phyloP scores from a whole-genome alignment of 139 green algal genomes.

The Chlamydomonas incerta region DNA sequence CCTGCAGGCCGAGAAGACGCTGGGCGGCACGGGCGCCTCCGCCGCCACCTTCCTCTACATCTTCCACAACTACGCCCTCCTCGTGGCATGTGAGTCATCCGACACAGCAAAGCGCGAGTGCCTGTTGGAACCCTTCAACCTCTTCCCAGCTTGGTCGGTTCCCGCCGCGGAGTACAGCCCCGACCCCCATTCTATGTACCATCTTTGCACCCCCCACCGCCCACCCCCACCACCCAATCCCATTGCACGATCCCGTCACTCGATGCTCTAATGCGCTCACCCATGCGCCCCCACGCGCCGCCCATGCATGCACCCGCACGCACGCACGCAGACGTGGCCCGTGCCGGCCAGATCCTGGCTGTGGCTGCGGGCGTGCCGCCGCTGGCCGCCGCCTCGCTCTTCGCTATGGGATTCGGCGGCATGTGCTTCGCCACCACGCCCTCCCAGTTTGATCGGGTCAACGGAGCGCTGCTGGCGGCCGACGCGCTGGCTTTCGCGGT shows the following conservation, averaged over 20 bases:
- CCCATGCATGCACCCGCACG: too few relatives aligned
- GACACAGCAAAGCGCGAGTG: too few relatives aligned
- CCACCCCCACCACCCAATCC: too few relatives aligned
- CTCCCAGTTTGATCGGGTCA: constrained; percentile 64
- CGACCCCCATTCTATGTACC: too few relatives aligned
- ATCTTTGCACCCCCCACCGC: too few relatives aligned
- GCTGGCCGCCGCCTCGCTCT: constrained; percentile 44
- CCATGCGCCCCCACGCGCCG: too few relatives aligned
- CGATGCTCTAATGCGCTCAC: too few relatives aligned
- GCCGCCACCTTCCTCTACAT: constrained; percentile 64
- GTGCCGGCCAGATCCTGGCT: constrained; percentile 46
- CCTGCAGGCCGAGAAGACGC: constrained; percentile 50
- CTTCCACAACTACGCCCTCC: constrained; percentile 79
- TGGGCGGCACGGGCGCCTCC: constrained; percentile 61
- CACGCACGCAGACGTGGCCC: constrained; percentile 15
- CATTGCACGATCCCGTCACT: too few relatives aligned
- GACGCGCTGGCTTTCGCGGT: constrained; percentile 39
- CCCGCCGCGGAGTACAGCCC: too few relatives aligned
- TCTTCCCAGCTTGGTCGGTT: too few relatives aligned
- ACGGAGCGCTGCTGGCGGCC: constrained; percentile 57
- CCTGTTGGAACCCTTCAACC: too few relatives aligned
- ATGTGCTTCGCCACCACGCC: constrained; percentile 70
- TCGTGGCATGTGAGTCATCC: constrained; percentile 69
- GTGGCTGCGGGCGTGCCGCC: neutral
- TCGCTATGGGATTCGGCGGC: constrained; percentile 56